A percentile compares a stretch with the other conserved stretches of the same genome.
phyloP scores from a whole-genome alignment of 352 stramenopile species.

The Globisporangium takayamanum region DNA sequence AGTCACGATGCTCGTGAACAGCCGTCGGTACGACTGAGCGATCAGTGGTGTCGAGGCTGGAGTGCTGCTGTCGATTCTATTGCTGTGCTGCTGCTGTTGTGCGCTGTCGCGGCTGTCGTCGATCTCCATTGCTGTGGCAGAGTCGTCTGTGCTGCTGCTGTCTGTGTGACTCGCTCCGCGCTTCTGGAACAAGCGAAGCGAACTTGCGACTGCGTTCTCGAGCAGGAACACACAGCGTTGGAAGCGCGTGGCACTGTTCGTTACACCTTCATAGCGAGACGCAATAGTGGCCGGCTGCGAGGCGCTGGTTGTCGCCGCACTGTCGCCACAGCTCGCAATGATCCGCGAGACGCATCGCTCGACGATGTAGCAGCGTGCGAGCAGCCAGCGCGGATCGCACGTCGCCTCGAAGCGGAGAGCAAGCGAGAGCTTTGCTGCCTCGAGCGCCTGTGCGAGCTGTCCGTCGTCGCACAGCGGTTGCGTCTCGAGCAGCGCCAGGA shows the following conservation, averaged over 20 bases:
- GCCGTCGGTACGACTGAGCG: neutral
- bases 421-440: slow-evolving; percentile 1
- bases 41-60: neutral
- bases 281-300: too few species aligned
- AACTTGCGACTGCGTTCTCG: slow-evolving; percentile 6
- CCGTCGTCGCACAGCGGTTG: neutral
- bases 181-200: neutral
- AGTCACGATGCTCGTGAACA: neutral
- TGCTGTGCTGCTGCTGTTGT: too few species aligned
- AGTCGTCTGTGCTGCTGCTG: neutral
- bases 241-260: neutral
- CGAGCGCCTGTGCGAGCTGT: neutral
- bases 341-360: slow-evolving; percentile 2
- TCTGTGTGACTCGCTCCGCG: too few species aligned
- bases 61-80: neutral
- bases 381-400: slow-evolving; percentile 9
- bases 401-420: slow-evolving; percentile 1
- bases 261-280: too few species aligned
- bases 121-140: neutral
- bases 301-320: neutral
- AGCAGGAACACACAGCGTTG: slow-evolving; percentile 3
- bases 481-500: neutral
- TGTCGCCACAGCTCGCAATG: neutral
- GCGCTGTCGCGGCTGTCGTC: neutral
- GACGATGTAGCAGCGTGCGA: slow-evolving; percentile 7